Conservation (phyloP, 2,329 filamentous ascomycete species). For the Pseudogymnoascus sp. region DNA sequence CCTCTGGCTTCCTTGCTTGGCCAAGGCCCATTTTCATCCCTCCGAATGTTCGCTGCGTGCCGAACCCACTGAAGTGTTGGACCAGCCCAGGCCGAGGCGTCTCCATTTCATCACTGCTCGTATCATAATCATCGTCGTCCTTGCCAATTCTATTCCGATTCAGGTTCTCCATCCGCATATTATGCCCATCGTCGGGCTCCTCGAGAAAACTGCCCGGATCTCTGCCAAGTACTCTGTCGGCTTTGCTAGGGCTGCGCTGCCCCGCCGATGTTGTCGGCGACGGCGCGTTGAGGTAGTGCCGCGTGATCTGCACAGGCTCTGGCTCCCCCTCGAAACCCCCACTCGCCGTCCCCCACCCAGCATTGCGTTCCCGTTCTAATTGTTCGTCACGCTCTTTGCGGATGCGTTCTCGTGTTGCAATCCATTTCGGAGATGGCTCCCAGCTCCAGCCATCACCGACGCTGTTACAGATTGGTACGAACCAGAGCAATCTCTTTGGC, state of each 20-base stretch:
- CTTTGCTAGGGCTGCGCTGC: slow-evolving; percentile 20
- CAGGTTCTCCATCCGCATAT: slow-evolving; percentile 22
- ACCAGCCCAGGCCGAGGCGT: neutral
- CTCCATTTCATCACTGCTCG: slow-evolving; percentile 26
- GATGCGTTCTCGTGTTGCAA: slow-evolving; percentile 61
- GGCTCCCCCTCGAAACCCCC: neutral
- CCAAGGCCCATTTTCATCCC: slow-evolving; percentile 6
- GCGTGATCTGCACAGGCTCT: slow-evolving; percentile 11
- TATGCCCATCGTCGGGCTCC: slow-evolving; percentile 17
- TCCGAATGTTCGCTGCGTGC: slow-evolving; percentile 8
- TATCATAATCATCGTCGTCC: slow-evolving; percentile 25
- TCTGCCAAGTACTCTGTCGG: slow-evolving; percentile 30
- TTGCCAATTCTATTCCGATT: slow-evolving; percentile 15
- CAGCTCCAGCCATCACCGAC: slow-evolving; percentile 90
- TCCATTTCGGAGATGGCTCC: slow-evolving; percentile 77
- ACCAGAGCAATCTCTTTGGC: slow-evolving; percentile 63
- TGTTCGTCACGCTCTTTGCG: slow-evolving; percentile 51
- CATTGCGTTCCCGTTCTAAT: slow-evolving; percentile 53
- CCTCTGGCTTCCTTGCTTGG: neutral
- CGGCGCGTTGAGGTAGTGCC: slow-evolving; percentile 14
- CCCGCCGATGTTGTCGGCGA: neutral
- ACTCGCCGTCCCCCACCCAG: slow-evolving; percentile 53
- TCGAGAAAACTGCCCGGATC: slow-evolving; percentile 20
- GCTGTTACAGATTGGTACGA: slow-evolving; percentile 73
- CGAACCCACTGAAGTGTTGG: slow-evolving; percentile 3